Conservation (phyloP, 83 land plant genomes). For the Picea abies region DNA sequence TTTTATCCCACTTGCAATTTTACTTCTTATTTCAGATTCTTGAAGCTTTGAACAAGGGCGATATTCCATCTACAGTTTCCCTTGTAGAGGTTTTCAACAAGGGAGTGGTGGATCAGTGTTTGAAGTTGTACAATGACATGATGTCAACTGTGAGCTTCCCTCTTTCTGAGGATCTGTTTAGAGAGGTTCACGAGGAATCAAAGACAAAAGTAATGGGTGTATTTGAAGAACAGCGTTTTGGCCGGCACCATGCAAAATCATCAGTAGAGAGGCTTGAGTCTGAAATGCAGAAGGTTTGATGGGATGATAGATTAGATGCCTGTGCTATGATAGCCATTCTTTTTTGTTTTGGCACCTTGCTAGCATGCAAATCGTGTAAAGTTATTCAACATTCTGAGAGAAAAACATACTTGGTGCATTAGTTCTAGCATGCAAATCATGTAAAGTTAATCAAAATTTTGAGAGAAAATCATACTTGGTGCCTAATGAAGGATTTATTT, state of each 20-base stretch:
- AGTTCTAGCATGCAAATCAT: background rate
- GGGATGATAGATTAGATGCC: background rate
- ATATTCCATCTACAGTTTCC: constrained; percentile 89
- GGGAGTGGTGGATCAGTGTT: constrained; percentile 73
- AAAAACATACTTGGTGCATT: background rate
- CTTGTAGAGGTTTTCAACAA: constrained; percentile 88
- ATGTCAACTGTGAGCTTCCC: constrained; percentile 56
- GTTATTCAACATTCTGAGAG: background rate
- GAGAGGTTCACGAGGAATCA: constrained; percentile 47
- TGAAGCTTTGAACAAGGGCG: constrained; percentile 89
- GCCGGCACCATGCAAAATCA: constrained; percentile 62
- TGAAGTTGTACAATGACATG: constrained; percentile 55
- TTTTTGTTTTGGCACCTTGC: background rate
- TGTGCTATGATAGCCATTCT: background rate
- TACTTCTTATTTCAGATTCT: constrained; percentile 53
- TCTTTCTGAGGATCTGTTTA: constrained; percentile 38
- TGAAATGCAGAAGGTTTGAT: constrained; percentile 66
- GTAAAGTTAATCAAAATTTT: background rate
- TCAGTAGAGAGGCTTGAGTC: constrained; percentile 55
- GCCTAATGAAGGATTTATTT: background rate
- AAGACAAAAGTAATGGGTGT: constrained; percentile 37
- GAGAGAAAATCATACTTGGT: background rate
- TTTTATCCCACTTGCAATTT: background rate
- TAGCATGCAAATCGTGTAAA: background rate
- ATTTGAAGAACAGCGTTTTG: constrained; percentile 84